Base-by-base conservation (phyloP, 108 stramenopile species). In the Nitzschia sp. region DNA sequence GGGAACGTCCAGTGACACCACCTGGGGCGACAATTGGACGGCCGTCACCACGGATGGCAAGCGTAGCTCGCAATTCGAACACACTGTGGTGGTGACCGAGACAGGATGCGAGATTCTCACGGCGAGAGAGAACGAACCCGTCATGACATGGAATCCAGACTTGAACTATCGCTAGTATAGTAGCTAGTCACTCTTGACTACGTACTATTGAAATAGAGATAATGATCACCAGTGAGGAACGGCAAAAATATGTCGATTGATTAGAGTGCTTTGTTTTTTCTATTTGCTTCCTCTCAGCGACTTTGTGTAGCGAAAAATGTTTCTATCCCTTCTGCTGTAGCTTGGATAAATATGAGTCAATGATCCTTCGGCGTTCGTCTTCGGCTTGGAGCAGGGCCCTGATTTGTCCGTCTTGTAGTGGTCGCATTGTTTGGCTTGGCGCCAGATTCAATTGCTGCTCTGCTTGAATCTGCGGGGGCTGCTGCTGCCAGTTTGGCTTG, bases 21-120 rank as follows among this genome's bases (percentile, higher is more conserved):
- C 93, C 57, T 99, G 99, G 98, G 76, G 80, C 15, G 99, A 99
- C 75, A 90, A 95, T 65, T 99, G 99, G 99, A 99, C 99, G 26
- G 96, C 92, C 0, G 89, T 91, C 8, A 94, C 96, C 22, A 80
- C 64, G 22, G 93, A 96, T 81, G 96, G 93, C 0, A 80, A 83
- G 41, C 75, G 93, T 15, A 85, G 83, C 28, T 89, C 97, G 8
- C 97, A 97, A 75, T 97, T 97, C 66, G 97, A 97, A 66, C 97
- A 96, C 68, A 99, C 98, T 15, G 75, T 99, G 19, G 69, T 99
- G 16, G 92, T 99, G 8, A 99, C 97, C 6, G 95, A 93, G 32
- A 86, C 90, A 63, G 99, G 98, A 26, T 95, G 80, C 34, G 98
- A 99, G 65, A 86, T 98, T 9, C 71, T 99, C 52, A 99, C 99